phyloP scores from a whole-genome alignment of 805 yeast genomes.

The Starmerella gropengiesseri region DNA sequence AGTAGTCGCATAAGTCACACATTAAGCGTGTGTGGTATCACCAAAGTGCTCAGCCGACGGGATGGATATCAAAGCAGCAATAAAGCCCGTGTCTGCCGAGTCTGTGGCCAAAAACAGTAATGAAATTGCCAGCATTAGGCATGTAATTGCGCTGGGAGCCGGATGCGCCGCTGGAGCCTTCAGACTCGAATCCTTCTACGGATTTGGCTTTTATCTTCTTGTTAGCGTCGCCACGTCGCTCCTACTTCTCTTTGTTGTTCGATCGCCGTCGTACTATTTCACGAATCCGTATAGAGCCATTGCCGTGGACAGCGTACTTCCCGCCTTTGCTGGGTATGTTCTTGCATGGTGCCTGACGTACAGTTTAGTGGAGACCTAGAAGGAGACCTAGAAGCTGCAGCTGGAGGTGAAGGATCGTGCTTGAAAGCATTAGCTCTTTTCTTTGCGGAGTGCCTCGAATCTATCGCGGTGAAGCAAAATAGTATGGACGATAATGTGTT shows the following conservation, averaged over 20 bases:
- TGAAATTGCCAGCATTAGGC: constrained; percentile 29
- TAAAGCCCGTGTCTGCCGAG: constrained; percentile 7
- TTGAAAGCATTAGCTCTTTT: no score
- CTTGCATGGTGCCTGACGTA: constrained; percentile 24
- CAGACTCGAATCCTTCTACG: constrained; percentile 39
- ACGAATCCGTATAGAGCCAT: constrained; percentile 8
- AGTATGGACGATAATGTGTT: no score
- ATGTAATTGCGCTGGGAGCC: constrained; percentile 38
- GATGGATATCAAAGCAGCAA: constrained; percentile 11
- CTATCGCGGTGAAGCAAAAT: no score
- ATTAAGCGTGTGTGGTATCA: no score
- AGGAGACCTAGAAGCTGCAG: no score
- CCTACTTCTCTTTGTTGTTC: constrained; percentile 3
- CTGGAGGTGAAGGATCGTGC: no score
- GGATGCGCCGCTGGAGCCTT: constrained; percentile 50
- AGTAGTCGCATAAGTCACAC: no score
- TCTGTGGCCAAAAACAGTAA: constrained; percentile 9
- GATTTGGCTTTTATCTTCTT: constrained; percentile 37
- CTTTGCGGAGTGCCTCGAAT: no score
- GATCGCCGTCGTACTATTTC: constrained; percentile 10
- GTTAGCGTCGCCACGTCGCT: constrained; percentile 23
- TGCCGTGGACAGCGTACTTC: constrained; percentile 13
- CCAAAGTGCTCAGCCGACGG: no score
- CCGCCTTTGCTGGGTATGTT: constrained; percentile 21
- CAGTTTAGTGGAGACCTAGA: constrained; percentile 18